Evolutionary conservation across 1,284 basidiomycete species (phyloP), one percentile per base, ranked within the genome.

Genomic region (Trametes sp.): DNA sequence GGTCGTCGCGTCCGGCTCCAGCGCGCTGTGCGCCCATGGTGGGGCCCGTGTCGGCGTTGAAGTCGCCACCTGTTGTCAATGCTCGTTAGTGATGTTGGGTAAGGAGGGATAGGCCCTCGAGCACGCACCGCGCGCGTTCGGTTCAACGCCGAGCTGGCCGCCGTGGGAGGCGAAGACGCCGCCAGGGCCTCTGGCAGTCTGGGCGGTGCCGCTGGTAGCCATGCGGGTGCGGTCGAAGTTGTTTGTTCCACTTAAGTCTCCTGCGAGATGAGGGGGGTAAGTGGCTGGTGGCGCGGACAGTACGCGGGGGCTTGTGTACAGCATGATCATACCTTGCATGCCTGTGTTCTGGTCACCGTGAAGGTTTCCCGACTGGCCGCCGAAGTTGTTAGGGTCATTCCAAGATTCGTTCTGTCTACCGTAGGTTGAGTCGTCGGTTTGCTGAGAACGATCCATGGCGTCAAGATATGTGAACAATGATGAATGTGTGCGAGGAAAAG

Each of bases 91-190:
- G 14, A n/a, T 48, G 26, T 8, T 8, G 16, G 46, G 26, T 13
- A 5, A 10, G 24, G 16, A 16, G 10, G 11, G 8, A 26, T 45
- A 4, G 42, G 41, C n/a, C 14, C 16, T 41, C 14, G 11, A 41
- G 14, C 38, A 26, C 41, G 9, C n/a, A 42, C 52, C 52, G 7
- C 42, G 45, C 16, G 35, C 11, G 28, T n/a, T 33, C 13, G 45
- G 21, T 29, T 49, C 35, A 23, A 36, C 36, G 24, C 48, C 59
- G 48, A 56, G 41, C 41, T 56, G 59, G 13, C 52, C 58, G 4
- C 53, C 59, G 28, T 52, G 58, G 0, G 44, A 26, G 42, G 51
- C 44, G 52, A 48, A 59, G 52, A 54, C 24, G 24, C 41, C 58
- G 1, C 29, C 45, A 26, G 45, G 45, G 28, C 45, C 45, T 48